phyloP scores from a whole-genome alignment of 306 rosid genomes.

The Quercus robur region DNA sequence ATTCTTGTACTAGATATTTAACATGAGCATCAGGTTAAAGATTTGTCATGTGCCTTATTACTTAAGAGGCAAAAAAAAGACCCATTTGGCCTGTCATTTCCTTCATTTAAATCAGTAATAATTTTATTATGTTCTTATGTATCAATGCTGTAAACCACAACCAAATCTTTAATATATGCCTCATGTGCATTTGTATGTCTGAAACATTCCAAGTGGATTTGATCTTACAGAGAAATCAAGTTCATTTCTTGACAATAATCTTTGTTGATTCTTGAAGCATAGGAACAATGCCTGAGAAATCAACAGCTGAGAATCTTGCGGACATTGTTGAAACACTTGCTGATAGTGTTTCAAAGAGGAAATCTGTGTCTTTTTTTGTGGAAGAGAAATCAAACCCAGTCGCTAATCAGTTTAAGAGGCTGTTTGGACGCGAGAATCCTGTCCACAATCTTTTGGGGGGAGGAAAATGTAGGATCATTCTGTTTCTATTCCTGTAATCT shows the following conservation, averaged over 20 bases:
- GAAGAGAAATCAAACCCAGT: constrained; percentile 52
- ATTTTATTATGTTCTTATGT: background rate
- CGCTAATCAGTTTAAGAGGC: constrained; percentile 50
- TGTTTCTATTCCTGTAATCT: constrained; percentile 3
- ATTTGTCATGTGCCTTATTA: background rate
- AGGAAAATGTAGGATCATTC: constrained; percentile 70
- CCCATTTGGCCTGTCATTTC: background rate
- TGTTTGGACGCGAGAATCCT: constrained; percentile 85
- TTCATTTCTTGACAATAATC: background rate
- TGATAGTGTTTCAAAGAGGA: constrained; percentile 43
- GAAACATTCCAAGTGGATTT: background rate
- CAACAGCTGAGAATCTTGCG: constrained; percentile 47
- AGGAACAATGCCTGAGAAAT: constrained; percentile 70
- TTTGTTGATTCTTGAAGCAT: constrained; percentile 22
- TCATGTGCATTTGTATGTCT: background rate
- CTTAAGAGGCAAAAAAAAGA: background rate
- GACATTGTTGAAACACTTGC: constrained; percentile 51
- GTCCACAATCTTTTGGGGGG: constrained; percentile 83
- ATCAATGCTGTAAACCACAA: background rate
- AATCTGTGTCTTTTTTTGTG: constrained; percentile 46
- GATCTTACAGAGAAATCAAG: constrained; percentile 1
- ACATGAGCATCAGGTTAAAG: background rate
- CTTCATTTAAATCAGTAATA: background rate
- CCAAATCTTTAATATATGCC: background rate
- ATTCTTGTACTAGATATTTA: background rate